These are phyloP conservation scores for Cladophialophora immunda DNA, from an alignment of 2,329 filamentous ascomycete genomes.

Conservation along the genomic window DNA sequence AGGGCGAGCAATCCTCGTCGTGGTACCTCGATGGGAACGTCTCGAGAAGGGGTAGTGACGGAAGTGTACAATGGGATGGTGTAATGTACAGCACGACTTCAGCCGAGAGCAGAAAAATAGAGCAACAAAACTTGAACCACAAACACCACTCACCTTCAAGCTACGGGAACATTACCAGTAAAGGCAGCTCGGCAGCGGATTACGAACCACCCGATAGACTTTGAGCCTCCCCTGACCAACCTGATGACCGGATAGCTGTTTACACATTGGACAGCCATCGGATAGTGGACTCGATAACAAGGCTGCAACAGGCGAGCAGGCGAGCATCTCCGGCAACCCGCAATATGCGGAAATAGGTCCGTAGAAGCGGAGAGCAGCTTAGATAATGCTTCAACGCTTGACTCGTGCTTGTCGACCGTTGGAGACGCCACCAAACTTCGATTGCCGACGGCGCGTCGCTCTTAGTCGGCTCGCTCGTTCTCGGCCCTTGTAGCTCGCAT, in stretches of 20 bases:
- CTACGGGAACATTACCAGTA: neutral
- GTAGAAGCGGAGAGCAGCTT: neutral
- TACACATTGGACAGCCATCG: too few relatives aligned
- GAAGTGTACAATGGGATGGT: conserved; percentile 19
- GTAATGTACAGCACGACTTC: neutral
- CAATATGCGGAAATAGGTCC: neutral
- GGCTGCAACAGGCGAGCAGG: neutral
- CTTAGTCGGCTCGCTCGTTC: neutral
- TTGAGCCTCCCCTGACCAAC: neutral
- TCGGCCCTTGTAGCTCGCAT: neutral
- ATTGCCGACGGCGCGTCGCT: neutral
- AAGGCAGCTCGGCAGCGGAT: neutral
- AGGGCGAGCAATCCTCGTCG: neutral
- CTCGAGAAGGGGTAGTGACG: neutral
- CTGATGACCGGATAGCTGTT: too few relatives aligned
- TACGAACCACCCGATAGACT: neutral
- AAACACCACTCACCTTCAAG: too few relatives aligned
- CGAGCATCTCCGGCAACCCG: neutral
- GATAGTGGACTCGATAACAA: neutral
- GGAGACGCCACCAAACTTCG: neutral
- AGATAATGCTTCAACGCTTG: neutral
- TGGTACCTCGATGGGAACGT: neutral
- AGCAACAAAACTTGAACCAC: neutral
- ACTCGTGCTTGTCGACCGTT: neutral
- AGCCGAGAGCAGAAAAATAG: conserved; percentile 4